phyloP scores from a whole-genome alignment of 2,329 filamentous ascomycete species.

The Coleophoma eucalyptorum region DNA sequence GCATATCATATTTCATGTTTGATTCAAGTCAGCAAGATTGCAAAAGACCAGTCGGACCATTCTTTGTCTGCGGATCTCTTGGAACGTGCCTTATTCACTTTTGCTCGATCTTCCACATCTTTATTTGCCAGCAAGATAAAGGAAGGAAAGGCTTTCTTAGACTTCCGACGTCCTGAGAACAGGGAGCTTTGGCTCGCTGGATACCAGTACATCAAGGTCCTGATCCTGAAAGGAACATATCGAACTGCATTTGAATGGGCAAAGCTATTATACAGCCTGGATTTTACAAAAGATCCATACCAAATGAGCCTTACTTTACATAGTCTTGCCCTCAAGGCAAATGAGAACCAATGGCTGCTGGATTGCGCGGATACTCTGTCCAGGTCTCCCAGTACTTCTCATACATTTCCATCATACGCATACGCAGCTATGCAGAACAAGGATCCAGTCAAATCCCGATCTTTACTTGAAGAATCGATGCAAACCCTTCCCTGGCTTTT shows the following conservation, averaged over 20 bases:
- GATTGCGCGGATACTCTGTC: slow-evolving; percentile 42
- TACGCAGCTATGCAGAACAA: slow-evolving; percentile 72
- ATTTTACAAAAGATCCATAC: slow-evolving; percentile 74
- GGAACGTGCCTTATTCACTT: slow-evolving; percentile 87
- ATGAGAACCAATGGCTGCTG: slow-evolving; percentile 73
- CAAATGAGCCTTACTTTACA: slow-evolving; percentile 78
- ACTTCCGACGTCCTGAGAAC: slow-evolving; percentile 82
- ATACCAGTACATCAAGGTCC: slow-evolving; percentile 82
- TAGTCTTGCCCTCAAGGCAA: slow-evolving; percentile 76
- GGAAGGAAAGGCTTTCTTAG: slow-evolving; percentile 73
- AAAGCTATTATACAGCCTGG: slow-evolving; percentile 74
- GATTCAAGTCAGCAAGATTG: slow-evolving; percentile 90
- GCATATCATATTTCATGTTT: slow-evolving; percentile 90
- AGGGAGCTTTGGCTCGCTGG: slow-evolving; percentile 88
- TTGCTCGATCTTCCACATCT: slow-evolving; percentile 84
- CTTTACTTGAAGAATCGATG: slow-evolving; percentile 64
- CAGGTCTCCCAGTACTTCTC: slow-evolving; percentile 44
- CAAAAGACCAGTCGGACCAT: slow-evolving; percentile 86
- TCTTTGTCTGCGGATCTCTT: slow-evolving; percentile 82
- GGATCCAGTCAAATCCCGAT: slow-evolving; percentile 61
- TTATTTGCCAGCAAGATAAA: slow-evolving; percentile 74
- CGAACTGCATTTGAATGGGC: slow-evolving; percentile 92
- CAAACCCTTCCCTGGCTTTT: slow-evolving; percentile 80
- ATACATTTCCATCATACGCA: slow-evolving; percentile 72
- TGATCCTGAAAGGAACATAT: slow-evolving; percentile 89